phyloP scores from a whole-genome alignment of 2,329 filamentous ascomycete species.

The Ascochyta rabiei region DNA sequence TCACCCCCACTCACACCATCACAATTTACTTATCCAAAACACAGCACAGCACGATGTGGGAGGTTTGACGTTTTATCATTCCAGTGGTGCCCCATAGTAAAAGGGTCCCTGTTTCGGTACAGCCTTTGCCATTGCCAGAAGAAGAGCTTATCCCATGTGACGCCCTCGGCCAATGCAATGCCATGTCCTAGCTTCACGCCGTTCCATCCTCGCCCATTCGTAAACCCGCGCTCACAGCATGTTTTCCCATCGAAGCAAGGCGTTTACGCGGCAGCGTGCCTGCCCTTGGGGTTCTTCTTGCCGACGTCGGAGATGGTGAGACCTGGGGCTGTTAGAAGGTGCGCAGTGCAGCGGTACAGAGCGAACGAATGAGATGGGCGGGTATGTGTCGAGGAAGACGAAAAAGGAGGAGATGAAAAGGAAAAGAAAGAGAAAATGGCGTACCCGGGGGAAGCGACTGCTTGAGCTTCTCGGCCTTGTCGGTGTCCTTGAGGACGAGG shows the following conservation, averaged over 20 bases:
- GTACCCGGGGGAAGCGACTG: slow-evolving; percentile 96
- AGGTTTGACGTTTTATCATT: slow-evolving; percentile 19
- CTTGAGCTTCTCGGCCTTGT: slow-evolving; percentile 99
- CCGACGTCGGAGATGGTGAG: slow-evolving; percentile 65
- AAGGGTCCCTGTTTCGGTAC: slow-evolving; percentile 33
- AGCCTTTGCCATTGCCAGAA: slow-evolving; percentile 42
- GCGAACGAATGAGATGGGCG: not conserved
- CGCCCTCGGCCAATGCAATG: slow-evolving; percentile 34
- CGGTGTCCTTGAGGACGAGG: slow-evolving; percentile 95
- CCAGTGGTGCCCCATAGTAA: slow-evolving; percentile 10
- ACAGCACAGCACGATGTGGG: not conserved
- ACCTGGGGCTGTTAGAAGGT: slow-evolving; percentile 49
- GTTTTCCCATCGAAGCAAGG: slow-evolving; percentile 7
- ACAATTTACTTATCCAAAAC: not conserved
- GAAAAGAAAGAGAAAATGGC: slow-evolving; percentile 38
- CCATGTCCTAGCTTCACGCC: slow-evolving; percentile 21
- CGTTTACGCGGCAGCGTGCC: slow-evolving; percentile 47
- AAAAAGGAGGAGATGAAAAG: too few relatives aligned
- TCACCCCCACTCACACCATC: not conserved
- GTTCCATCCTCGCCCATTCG: slow-evolving; percentile 10
- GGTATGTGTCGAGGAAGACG: not conserved
- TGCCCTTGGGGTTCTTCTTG: slow-evolving; percentile 67
- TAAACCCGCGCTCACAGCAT: slow-evolving; percentile 11
- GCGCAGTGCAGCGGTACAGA: too few relatives aligned
- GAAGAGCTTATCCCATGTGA: slow-evolving; percentile 38